These are phyloP conservation scores for Cryptococcus depauperatus DNA, from an alignment of 1,284 basidiomycete genomes.

Conservation along the genomic window DNA sequence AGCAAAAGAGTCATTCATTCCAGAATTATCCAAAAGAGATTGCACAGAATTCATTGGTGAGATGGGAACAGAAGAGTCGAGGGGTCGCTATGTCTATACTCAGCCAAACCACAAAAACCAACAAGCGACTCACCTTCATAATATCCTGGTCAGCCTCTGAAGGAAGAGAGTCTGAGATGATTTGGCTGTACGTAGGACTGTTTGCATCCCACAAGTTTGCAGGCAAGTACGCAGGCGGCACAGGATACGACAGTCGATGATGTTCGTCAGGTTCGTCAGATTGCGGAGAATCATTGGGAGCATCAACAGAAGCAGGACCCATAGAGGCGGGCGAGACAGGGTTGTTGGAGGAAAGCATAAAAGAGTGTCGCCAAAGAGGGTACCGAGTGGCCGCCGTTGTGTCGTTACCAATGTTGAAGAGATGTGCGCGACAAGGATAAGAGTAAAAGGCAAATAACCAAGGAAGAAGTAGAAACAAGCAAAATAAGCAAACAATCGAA, in stretches of 20 bases:
- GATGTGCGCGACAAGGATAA: slow-evolving; percentile 2
- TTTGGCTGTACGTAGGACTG: slow-evolving; percentile 16
- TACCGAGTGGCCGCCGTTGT: not conserved
- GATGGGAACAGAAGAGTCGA: slow-evolving; percentile 51
- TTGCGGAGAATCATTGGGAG: not conserved
- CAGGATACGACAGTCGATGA: not conserved
- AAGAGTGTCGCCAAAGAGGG: not conserved
- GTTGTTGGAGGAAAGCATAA: not conserved
- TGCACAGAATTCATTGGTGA: slow-evolving; percentile 26
- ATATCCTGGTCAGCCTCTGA: slow-evolving; percentile 23
- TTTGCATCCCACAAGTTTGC: not conserved
- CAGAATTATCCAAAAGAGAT: slow-evolving; percentile 28
- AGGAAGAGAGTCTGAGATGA: slow-evolving; percentile 13
- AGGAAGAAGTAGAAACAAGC: too few species aligned
- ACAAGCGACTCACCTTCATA: slow-evolving; percentile 45
- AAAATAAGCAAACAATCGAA: slow-evolving; percentile 5
- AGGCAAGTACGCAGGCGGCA: slow-evolving; percentile 2
- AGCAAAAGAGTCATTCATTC: slow-evolving; percentile 65
- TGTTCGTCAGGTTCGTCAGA: not conserved
- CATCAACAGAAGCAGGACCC: not conserved
- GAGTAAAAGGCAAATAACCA: too few species aligned
- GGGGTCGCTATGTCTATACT: slow-evolving; percentile 45
- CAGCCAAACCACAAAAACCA: slow-evolving; percentile 19
- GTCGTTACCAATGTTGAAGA: not conserved
- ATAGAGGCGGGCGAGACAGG: not conserved